Evolutionary conservation across 2,329 filamentous ascomycete species (phyloP), one percentile per base, ranked within the genome.

Genomic region (Plenodomus tracheiphilus): DNA sequence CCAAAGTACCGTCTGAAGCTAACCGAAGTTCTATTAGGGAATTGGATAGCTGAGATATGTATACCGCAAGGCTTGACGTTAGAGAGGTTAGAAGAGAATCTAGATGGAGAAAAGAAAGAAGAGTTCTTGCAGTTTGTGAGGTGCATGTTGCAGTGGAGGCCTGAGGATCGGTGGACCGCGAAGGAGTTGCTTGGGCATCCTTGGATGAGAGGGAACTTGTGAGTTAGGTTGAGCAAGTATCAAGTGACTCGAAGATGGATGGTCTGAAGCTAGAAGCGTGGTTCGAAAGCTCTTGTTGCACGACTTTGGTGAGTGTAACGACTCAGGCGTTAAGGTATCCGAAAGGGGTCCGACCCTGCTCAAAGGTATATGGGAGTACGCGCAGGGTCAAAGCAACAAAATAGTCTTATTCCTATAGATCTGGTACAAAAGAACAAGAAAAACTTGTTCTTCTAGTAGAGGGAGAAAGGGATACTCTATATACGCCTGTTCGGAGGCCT

Each of bases 81-180:
- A 45, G 55, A 51, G 35, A 40, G 9, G 22, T 47, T 34, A 1
- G 64, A 69, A 42, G 32, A 51, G 4, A 54, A 54, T 43, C 52
- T 67, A 2, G 20, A 46, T n/a, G 58, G 57, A 7, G 45, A 64
- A 9, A 50, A 65, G 18, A 68, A 67, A 47, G 39, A 54, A 17
- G 17, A 44, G 0, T 74, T 73, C 41, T 36, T 74, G 20, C 39
- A 39, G 2, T 72, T 72, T 35, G 56, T 72, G 53, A 54, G 61
- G 18, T 67, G 63, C 44, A 72, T 72, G 66, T 50, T 74, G 39
- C 61, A 64, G 21, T 73, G 70, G 71, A 62, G 52, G 22, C 71
- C 69, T 0, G 69, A 73, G 43, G 61, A 70, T 35, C 54, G 69
- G 15, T 39, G 41, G 44, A 56, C 51, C 9, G 56, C 55, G 18